Base-by-base conservation (phyloP, 2,329 filamentous ascomycete genomes). In the Dactylellina parvicollis region DNA sequence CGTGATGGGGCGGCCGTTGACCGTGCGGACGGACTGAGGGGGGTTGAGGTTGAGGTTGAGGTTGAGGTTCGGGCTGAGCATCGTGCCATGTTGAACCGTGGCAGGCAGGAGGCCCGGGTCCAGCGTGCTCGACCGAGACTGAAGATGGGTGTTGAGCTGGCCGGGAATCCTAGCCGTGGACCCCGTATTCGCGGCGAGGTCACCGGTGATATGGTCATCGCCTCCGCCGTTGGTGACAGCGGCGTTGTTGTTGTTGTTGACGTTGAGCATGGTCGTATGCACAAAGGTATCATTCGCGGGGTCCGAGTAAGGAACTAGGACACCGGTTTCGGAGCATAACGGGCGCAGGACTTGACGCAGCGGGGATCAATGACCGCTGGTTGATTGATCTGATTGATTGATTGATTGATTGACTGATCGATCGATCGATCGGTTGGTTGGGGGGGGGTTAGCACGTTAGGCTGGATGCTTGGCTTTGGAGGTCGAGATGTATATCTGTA, bases 101-200 rank as follows among this genome's bases (percentile, higher is more conserved):
- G 34, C 12, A 9, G 34, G 40, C 16, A 8, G 12, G 34, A 7
- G 34, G 10, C 46, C 46, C 9, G 59, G 34, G 22, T 64, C 67
- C 14, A 72, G 38, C 30, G 67, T 49, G n/a, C 59, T 72, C 34
- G 67, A 50, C 28, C 67, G 30, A 7, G 67, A 72, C 38, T 72
- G 67, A 32, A 72, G 57, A 24, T 72, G 67, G 26, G 67, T 60
- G 24, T 54, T 72, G 20, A 72, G 59, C 34, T 72, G 67, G 34
- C 67, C 67, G 26, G 67, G 67, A 16, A 52, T 30, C 52, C 59
- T 50, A 16, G 18, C 59, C 24, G 24, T 46, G 32, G 32, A 30
- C 20, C 50, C 46, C 20, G 60, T 44, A 42, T 50, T 24, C 24
- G 59, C 36, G 60, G 59, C 9, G 46, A 26, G 32, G 46, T 30